phyloP scores from a whole-genome alignment of 2,329 filamentous ascomycete species.

The Sarocladium kiliense region DNA sequence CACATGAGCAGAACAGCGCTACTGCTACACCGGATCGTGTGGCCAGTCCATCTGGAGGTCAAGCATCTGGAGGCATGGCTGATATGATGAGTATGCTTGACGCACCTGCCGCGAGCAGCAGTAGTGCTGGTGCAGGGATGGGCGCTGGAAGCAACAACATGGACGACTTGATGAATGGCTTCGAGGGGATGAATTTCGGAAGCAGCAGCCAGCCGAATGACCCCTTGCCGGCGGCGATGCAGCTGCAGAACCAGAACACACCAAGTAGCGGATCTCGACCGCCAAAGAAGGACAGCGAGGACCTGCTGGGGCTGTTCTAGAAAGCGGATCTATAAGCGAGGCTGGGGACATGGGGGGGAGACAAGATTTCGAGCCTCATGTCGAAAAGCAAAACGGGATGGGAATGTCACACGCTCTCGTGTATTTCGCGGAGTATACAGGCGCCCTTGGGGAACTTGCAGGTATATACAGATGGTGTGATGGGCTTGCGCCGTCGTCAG shows the following conservation, averaged over 20 bases:
- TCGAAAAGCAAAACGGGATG: neutral
- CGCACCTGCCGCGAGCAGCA: slow-evolving; percentile 44
- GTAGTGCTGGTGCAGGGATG: slow-evolving; percentile 32
- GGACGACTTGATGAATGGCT: slow-evolving; percentile 86
- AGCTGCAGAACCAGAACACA: slow-evolving; percentile 42
- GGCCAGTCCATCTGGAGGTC: slow-evolving; percentile 50
- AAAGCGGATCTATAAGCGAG: neutral
- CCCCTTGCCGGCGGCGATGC: slow-evolving; percentile 59
- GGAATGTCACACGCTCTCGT: neutral
- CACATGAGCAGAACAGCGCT: slow-evolving; percentile 54
- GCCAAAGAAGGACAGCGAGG: slow-evolving; percentile 55
- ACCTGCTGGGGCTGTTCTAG: slow-evolving; percentile 46
- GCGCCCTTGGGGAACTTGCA: neutral
- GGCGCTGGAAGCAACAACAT: slow-evolving; percentile 51
- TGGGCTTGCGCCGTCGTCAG: neutral
- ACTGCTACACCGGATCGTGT: slow-evolving; percentile 64
- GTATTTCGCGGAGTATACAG: neutral
- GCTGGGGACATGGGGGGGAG: too few species aligned
- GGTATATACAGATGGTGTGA: slow-evolving; percentile 1
- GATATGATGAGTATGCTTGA: slow-evolving; percentile 69
- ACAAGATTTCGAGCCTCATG: too few species aligned
- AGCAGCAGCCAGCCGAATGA: slow-evolving; percentile 44
- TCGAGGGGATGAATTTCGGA: slow-evolving; percentile 73
- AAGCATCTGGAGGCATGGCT: slow-evolving; percentile 45
- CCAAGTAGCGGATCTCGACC: slow-evolving; percentile 22